Evolutionary conservation across 78 protist genomes (phyloP).

Genomic region (Tieghemostelium lacteum): DNA sequence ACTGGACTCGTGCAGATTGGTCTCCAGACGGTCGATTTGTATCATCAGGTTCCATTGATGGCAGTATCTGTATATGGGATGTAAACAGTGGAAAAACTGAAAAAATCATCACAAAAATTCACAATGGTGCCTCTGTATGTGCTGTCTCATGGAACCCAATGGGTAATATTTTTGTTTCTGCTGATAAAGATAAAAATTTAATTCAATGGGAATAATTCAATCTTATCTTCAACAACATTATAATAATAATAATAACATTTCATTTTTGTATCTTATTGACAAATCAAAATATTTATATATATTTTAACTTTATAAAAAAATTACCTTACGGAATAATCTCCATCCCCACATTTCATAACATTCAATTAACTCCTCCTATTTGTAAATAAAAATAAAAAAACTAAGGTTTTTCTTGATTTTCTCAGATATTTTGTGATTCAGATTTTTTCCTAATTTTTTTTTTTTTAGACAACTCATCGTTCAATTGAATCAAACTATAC

Average conservation of each 20-base stretch:
- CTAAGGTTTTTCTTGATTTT: no score
- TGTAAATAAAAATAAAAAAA: background rate
- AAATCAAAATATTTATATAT: conserved; percentile 1
- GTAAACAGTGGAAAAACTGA: conserved; percentile 46
- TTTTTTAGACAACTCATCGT: no score
- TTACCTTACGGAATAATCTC: background rate
- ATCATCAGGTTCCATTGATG: conserved; percentile 79
- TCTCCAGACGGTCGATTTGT: conserved; percentile 81
- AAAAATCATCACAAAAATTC: conserved; percentile 42
- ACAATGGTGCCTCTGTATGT: conserved; percentile 55
- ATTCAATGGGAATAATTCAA: conserved; percentile 74
- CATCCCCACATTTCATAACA: background rate
- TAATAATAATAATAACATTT: background rate
- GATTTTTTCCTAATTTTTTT: no score
- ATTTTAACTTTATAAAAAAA: background rate
- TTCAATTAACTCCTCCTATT: background rate
- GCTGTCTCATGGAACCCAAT: conserved; percentile 41
- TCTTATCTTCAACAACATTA: background rate
- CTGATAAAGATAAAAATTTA: conserved; percentile 70
- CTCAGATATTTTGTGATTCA: no score
- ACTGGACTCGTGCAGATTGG: conserved; percentile 71
- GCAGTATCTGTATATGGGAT: conserved; percentile 86
- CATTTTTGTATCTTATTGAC: background rate
- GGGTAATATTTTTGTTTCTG: conserved; percentile 32
- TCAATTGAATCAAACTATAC: no score